Evolutionary conservation across 352 stramenopile genomes (phyloP), one percentile per base, ranked within the genome.

Genomic region (Phytopythium aichiense): DNA sequence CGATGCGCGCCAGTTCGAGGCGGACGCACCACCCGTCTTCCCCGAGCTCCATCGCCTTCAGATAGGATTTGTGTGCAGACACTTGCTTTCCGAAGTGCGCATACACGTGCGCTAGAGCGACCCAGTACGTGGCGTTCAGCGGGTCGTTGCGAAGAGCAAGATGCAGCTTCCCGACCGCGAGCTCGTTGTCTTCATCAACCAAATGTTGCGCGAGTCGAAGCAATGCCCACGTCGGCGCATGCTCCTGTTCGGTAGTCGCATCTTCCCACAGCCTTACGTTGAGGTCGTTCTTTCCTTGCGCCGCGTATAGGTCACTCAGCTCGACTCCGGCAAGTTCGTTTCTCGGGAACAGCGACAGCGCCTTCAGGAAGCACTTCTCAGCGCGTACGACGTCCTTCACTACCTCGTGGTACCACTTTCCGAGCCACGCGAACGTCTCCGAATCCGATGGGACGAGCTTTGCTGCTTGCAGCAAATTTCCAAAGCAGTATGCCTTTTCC

Each of bases 341-440:
- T 1, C 63, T 63, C 4, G 71, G 64, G 31, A 77, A 75, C 12
- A 95, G 54, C 23, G 82, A 78, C 22, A 95, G 71, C 22, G 87
- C 84, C 56, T 94, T 94, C 38, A 95, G 60, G 46, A 91, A 94
- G 51, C 87, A 95, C 57, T 95, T 95, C 52, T 94, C 85, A 1
- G 85, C 87, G 22, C 85, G 84, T 28, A 91, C 16, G 18, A 82
- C 58, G 66, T 95, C 87, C 0, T 64, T 68, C 5, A 61, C 77
- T 2, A 93, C 61, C 22, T 84, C 73, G 20, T 77, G 64, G 57
- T 95, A 95, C 81, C 84, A 95, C 56, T 80, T 80, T 11, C 87
- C 87, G 30, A 95, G 66, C 75, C 76, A 91, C 1, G 65, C 72
- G 46, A 94, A 95, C 20, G 83, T 77, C 35, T 90, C 81, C 0